These are phyloP conservation scores for Sisymbrium altissimum DNA, from an alignment of 345 rosid species.

Conservation along the genomic window DNA sequence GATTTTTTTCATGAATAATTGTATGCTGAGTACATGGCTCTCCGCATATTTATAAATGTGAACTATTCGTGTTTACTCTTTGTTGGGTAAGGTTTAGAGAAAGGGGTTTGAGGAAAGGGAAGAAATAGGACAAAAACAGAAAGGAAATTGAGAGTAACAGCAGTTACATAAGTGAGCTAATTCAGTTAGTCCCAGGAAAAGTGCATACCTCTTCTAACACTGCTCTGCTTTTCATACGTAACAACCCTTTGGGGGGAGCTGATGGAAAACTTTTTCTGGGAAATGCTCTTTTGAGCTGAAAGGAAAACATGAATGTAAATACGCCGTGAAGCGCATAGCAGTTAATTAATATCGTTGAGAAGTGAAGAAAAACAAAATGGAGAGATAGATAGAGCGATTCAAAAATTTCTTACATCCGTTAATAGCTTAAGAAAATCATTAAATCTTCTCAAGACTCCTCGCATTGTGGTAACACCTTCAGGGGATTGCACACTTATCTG, in stretches of 20 bases:
- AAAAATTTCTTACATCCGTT: slow-evolving; percentile 58
- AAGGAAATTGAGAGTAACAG: slow-evolving; percentile 2
- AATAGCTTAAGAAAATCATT: slow-evolving; percentile 87
- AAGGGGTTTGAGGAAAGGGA: background rate
- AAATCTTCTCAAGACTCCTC: slow-evolving; percentile 83
- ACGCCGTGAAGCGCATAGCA: background rate
- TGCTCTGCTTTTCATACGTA: slow-evolving; percentile 85
- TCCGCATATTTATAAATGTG: background rate
- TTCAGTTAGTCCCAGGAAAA: slow-evolving; percentile 4
- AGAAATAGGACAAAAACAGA: background rate
- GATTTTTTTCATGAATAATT: slow-evolving; percentile 1
- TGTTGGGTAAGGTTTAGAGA: background rate
- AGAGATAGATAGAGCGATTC: background rate
- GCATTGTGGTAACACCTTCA: slow-evolving; percentile 68
- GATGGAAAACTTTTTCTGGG: slow-evolving; percentile 78
- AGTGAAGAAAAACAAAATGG: background rate
- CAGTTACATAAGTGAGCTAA: background rate
- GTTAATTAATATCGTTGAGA: background rate
- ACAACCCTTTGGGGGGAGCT: slow-evolving; percentile 92
- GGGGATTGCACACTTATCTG: slow-evolving; percentile 92
- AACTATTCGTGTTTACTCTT: background rate
- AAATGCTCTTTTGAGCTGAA: slow-evolving; percentile 76
- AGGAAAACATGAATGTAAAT: slow-evolving; percentile 25
- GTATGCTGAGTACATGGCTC: slow-evolving; percentile 15
- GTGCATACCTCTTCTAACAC: slow-evolving; percentile 88